Evolutionary conservation across 106 monocot genomes (phyloP).

Genomic region (Allium fistulosum): DNA sequence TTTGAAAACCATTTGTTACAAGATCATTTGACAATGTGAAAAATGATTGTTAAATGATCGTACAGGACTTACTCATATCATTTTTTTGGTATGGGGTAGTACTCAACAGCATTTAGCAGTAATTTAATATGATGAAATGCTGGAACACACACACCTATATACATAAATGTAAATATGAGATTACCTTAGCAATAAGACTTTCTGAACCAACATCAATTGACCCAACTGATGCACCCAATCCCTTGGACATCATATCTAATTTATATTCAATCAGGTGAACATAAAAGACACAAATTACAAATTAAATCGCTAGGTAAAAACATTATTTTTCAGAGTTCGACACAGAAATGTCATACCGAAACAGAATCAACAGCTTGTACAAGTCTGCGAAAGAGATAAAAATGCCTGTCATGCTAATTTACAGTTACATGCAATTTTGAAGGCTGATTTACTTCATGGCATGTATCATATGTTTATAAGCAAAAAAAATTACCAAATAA

Average conservation of each 20-base stretch:
- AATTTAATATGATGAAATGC: neutral
- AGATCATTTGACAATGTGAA: too few relatives aligned
- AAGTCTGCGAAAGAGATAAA: constrained; percentile 72
- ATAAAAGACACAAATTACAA: neutral
- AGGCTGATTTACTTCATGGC: neutral
- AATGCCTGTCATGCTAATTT: constrained; percentile 47
- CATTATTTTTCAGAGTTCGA: too few relatives aligned
- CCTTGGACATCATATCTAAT: constrained; percentile 95
- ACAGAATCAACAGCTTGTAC: constrained; percentile 92
- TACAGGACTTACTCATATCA: too few relatives aligned
- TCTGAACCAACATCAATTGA: constrained; percentile 82
- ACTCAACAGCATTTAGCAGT: too few relatives aligned
- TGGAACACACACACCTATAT: neutral
- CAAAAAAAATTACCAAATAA: neutral
- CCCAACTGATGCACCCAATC: constrained; percentile 93
- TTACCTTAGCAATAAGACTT: constrained; percentile 74
- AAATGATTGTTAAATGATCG: too few relatives aligned
- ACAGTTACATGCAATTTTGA: neutral
- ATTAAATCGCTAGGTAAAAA: too few relatives aligned
- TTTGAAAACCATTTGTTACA: too few relatives aligned
- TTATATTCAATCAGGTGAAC: neutral
- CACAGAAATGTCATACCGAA: constrained; percentile 50
- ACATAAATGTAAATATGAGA: neutral
- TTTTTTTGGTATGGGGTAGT: too few relatives aligned
- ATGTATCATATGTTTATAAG: neutral